A percentile compares a stretch with the other conserved stretches of the same genome.
These are phyloP conservation scores for Colletotrichum sansevieriae DNA, from an alignment of 2,329 filamentous ascomycete genomes.

Conservation along the genomic window DNA sequence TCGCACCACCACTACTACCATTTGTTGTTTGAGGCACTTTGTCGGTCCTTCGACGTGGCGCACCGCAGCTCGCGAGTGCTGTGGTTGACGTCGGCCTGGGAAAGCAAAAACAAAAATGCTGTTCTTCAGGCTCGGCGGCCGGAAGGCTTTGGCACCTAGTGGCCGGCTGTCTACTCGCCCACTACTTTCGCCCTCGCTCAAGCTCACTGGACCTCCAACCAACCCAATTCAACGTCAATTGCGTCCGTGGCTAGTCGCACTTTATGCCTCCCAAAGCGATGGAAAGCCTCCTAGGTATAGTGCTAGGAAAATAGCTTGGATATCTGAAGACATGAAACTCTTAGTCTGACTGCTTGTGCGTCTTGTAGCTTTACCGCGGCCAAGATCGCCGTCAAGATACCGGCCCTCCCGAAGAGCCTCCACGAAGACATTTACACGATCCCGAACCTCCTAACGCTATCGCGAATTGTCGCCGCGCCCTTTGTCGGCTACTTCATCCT, in stretches of 20 bases:
- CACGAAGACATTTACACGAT: slow-evolving; percentile 97
- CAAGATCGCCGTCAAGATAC: slow-evolving; percentile 30
- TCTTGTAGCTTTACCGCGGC: background rate
- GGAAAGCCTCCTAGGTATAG: slow-evolving; percentile 17
- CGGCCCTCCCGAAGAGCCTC: slow-evolving; percentile 24
- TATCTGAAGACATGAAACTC: background rate
- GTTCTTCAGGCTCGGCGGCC: slow-evolving; percentile 20
- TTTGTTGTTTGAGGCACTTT: background rate
- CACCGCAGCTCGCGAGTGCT: slow-evolving; percentile 13
- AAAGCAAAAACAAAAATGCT: slow-evolving; percentile 7
- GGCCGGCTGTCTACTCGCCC: background rate
- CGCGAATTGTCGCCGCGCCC: slow-evolving; percentile 85
- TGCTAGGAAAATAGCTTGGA: background rate
- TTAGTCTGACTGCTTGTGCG: background rate
- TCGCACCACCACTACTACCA: too few species aligned
- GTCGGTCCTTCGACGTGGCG: background rate
- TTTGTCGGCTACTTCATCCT: slow-evolving; percentile 90
- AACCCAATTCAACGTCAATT: background rate
- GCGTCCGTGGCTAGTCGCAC: slow-evolving; percentile 7
- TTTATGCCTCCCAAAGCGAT: slow-evolving; percentile 17
- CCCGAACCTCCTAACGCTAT: slow-evolving; percentile 93
- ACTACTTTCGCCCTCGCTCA: slow-evolving; percentile 2
- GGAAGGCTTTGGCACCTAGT: slow-evolving; percentile 18
- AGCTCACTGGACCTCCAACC: background rate
- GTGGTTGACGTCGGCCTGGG: slow-evolving; percentile 13